Percentiles rank a stretch among this genome's conserved stretches.
Conservation (phyloP, 1,284 basidiomycete species). For the Cutaneotrichosporon mucoides region DNA sequence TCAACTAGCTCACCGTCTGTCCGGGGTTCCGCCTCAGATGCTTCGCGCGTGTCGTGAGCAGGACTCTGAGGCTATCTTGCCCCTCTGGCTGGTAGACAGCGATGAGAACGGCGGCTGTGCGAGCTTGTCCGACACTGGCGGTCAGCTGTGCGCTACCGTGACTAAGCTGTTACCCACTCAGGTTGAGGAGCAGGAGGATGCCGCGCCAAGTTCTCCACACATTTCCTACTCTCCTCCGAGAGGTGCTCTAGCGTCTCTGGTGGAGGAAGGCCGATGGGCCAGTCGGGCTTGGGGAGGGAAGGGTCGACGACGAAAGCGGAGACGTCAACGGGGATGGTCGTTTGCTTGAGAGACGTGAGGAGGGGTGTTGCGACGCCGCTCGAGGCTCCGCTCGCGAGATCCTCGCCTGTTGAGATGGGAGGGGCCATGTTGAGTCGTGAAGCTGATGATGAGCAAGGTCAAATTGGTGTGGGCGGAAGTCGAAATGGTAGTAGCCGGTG, state of each 20-base stretch:
- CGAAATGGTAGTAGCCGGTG: background rate
- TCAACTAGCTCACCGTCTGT: conserved; percentile 9
- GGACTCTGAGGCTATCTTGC: conserved; percentile 58
- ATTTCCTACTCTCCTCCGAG: background rate
- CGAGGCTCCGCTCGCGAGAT: background rate
- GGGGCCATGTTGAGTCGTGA: background rate
- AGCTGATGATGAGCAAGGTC: too few relatives aligned
- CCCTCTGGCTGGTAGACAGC: conserved; percentile 66
- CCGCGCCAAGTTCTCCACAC: background rate
- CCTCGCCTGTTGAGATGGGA: background rate
- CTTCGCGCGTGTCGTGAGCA: conserved; percentile 79
- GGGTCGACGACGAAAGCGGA: background rate
- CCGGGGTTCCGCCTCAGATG: conserved; percentile 53
- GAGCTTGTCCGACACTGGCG: conserved; percentile 38
- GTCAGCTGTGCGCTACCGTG: background rate
- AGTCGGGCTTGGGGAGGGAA: background rate
- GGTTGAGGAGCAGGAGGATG: background rate
- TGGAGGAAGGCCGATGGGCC: conserved; percentile 7
- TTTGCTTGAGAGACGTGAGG: background rate
- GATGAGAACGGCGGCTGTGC: conserved; percentile 67
- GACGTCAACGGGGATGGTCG: background rate
- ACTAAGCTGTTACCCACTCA: background rate
- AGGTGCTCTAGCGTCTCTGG: conserved; percentile 6
- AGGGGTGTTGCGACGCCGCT: background rate
- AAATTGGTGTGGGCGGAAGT: too few relatives aligned